phyloP scores from a whole-genome alignment of 441 rosid genomes.

The Gossypium davidsonii region DNA sequence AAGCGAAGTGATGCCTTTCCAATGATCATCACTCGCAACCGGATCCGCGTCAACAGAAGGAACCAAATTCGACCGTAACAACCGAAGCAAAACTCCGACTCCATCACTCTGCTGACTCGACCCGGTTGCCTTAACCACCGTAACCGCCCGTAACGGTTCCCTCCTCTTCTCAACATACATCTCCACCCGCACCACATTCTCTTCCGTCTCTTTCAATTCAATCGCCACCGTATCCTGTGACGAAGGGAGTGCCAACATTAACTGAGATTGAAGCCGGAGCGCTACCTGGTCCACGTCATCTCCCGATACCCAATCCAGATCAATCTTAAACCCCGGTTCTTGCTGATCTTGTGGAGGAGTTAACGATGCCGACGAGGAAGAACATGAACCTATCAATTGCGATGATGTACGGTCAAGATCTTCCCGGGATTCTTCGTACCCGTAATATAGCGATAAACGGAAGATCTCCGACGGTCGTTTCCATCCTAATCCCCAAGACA shows the following conservation, averaged over 20 bases:
- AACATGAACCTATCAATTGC: conserved; percentile 34
- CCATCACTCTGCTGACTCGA: conserved; percentile 89
- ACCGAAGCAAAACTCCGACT: conserved; percentile 55
- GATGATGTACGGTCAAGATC: conserved; percentile 42
- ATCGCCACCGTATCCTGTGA: conserved; percentile 71
- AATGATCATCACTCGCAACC: conserved; percentile 52
- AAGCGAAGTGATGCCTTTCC: conserved; percentile 68
- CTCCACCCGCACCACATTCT: conserved; percentile 38
- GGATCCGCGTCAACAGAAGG: conserved; percentile 29
- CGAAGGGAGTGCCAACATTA: conserved; percentile 84
- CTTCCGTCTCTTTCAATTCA: conserved; percentile 36
- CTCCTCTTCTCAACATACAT: conserved; percentile 78
- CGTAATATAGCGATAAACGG: conserved; percentile 60
- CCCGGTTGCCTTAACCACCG: conserved; percentile 53
- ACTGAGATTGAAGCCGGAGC: conserved; percentile 69
- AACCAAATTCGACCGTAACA: conserved; percentile 52
- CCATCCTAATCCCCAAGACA: conserved; percentile 97
- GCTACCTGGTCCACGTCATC: conserved; percentile 93
- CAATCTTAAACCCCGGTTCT: conserved; percentile 61
- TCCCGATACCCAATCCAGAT: conserved; percentile 78
- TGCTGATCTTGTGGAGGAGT: conserved; percentile 51
- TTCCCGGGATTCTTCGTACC: conserved; percentile 55
- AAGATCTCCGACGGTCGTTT: conserved; percentile 76
- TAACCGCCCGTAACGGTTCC: conserved; percentile 64
- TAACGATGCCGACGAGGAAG: conserved; percentile 31